Base-by-base conservation (phyloP, 108 stramenopile species). In the Nitzschia sp. region DNA sequence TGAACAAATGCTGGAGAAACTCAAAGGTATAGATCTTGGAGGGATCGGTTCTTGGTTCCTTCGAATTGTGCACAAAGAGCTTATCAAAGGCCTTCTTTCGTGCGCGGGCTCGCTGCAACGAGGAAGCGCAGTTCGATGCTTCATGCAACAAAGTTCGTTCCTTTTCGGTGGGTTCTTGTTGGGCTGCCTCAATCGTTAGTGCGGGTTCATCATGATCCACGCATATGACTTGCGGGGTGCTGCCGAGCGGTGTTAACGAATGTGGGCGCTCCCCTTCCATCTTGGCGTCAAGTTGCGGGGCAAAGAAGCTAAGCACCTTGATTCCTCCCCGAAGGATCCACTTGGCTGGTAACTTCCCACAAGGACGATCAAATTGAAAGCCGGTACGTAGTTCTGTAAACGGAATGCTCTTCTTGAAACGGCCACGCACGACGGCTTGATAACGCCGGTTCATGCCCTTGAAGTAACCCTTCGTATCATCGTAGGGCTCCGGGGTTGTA, bases 301-400 rank as follows among this genome's bases (percentile, higher is more conserved):
- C 88, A 66, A 92, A 85, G 29, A 79, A 88, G 21, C 74, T 76
- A 9, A 92, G 51, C 0, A 92, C 77, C 25, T 85, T 82, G 23
- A 87, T 58, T 0, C 77, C 86, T 27, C 88, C 83, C 29, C 84
- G 85, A 11, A 92, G 48, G 32, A 92, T 78, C 67, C 80, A 79
- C 30, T 86, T 83, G 13, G 91, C 77, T 29, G 91, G 91, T 1
- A 92, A 66, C 47, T 76, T 76, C 18, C 84, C 86, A 58, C 74
- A 82, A 9, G 58, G 72, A 11, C 84, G 71, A 62, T 82, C 70
- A 15, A 90, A 71, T 38, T 72, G 27, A 53, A 87, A 71, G 19
- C 92, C 92, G 9, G 78, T 84, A 42, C 91, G 27, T 55, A 89
- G 87, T 26, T 96, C 87, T 19, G 94, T 96, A 59, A 94, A 83